Evolutionary conservation across 75 land plant species (phyloP), one percentile per base, ranked within the genome.

Genomic region (Adiantum capillusveneris): DNA sequence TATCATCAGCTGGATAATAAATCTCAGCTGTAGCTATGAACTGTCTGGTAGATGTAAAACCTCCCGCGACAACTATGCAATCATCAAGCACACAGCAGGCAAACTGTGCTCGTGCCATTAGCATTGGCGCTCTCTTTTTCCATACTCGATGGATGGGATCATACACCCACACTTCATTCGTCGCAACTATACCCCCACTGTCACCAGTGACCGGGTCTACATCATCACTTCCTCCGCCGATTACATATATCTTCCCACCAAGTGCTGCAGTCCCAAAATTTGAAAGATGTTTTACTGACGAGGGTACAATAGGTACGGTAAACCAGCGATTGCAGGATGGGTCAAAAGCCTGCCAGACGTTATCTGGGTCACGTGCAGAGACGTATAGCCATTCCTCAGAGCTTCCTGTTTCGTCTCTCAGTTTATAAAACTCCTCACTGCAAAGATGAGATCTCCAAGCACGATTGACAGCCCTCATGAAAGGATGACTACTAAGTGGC

Each of bases 291-390:
- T 74, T 72, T 21, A 84, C 75, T 16, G 69, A 56, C 0, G 96
- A 77, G 1, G 98, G 98, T 11, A 94, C 62, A 25, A 66, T 63
- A 7, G 98, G 96, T 0, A 90, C 69, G 12, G 79, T 75, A 16
- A 76, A 66, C 98, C 98, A 94, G 7, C 42, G 65, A 63, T 86
- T 85, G n/a, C 34, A 43, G 17, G 53, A 52, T 20, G 96, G 96
- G 55, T 94, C 88, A 69, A 90, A 94, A 18, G 88, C 76, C 69
- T 94, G 89, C 98, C 98, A 94, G n/a, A 76, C 22, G 54, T 79
- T 84, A 55, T 94, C 96, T 18, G 98, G 91, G 1, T 86, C 85
- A 63, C 65, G 84, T 5, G 91, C 81, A 57, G 80, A 75, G 18
- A 90, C 91, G 64, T 82, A 94, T 17, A 94, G 66, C 48, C 94